Evolutionary conservation across 208 protist genomes (phyloP).

Genomic region (Endotrypanum monterogeii): DNA sequence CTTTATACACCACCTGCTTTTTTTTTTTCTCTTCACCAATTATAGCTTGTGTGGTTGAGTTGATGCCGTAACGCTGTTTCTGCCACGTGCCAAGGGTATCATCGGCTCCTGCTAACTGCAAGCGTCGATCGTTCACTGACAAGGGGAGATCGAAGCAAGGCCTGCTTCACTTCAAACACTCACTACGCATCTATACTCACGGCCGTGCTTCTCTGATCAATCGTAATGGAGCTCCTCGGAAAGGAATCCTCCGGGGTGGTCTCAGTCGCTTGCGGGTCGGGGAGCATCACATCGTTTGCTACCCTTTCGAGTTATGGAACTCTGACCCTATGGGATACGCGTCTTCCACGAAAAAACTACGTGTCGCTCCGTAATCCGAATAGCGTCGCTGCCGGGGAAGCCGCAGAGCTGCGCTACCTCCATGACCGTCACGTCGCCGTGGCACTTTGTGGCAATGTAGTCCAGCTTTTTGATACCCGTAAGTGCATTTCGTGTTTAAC

Average conservation of each 20-base stretch:
- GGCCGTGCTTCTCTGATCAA: not conserved
- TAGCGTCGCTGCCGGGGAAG: constrained; percentile 10
- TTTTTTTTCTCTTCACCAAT: too few relatives aligned
- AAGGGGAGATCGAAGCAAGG: not conserved
- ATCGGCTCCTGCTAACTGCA: too few relatives aligned
- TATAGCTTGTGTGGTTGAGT: too few relatives aligned
- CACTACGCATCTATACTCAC: not conserved
- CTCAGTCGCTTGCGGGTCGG: constrained; percentile 43
- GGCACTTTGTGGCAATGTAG: constrained; percentile 42
- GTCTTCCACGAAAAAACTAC: constrained; percentile 45
- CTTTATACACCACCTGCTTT: too few relatives aligned
- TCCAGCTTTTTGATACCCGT: constrained; percentile 61
- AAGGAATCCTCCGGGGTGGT: constrained; percentile 35
- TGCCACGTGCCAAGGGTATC: too few relatives aligned
- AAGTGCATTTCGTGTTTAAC: constrained; percentile 15
- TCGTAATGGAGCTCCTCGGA: constrained; percentile 54
- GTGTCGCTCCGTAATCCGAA: constrained; percentile 29
- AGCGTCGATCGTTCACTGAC: not conserved
- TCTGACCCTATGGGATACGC: constrained; percentile 63
- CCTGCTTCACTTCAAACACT: not conserved
- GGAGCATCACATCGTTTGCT: constrained; percentile 40
- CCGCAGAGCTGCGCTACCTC: constrained; percentile 53
- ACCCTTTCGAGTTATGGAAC: constrained; percentile 41
- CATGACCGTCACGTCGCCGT: constrained; percentile 44
- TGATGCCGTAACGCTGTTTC: too few relatives aligned